Percentiles rank a stretch among this genome's conserved stretches.
These are phyloP conservation scores for Penicillium diatomitis DNA, from an alignment of 495 filamentous ascomycete genomes.

Conservation along the genomic window DNA sequence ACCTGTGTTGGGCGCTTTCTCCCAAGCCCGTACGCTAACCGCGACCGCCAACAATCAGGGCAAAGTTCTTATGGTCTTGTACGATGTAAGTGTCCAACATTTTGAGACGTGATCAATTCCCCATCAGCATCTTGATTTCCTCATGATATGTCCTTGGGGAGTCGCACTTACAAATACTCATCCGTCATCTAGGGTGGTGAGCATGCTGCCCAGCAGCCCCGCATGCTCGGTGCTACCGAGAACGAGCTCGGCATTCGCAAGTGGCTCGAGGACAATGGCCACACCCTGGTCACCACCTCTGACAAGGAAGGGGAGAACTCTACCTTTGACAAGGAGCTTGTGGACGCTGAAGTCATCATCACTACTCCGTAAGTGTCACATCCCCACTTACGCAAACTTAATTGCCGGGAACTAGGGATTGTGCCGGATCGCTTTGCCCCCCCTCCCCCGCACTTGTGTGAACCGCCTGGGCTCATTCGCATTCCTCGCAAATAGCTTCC, in stretches of 20 bases:
- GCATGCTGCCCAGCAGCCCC: constrained; percentile 69
- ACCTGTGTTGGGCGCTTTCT: constrained; percentile 28
- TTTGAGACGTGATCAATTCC: background rate
- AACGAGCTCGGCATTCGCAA: constrained; percentile 94
- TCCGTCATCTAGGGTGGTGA: constrained; percentile 44
- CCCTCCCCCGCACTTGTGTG: no score
- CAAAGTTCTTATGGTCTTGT: constrained; percentile 66
- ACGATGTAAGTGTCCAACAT: constrained; percentile 51
- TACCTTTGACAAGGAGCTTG: constrained; percentile 86
- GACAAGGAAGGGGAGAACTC: constrained; percentile 95
- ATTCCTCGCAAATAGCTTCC: constrained; percentile 55
- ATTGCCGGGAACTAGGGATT: background rate
- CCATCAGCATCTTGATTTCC: no score
- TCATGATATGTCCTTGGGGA: background rate
- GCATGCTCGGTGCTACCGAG: constrained; percentile 87
- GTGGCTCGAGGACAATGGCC: constrained; percentile 93
- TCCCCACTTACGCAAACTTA: background rate
- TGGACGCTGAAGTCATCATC: constrained; percentile 97
- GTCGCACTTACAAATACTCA: constrained; percentile 6
- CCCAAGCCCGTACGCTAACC: constrained; percentile 45
- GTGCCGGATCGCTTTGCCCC: no score
- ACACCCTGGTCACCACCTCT: constrained; percentile 92
- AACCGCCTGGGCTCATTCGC: no score
- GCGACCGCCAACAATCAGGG: constrained; percentile 51
- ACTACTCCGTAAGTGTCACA: constrained; percentile 75